Percentiles rank a stretch among this genome's conserved stretches.
Conservation (phyloP, 208 protist genomes). For the Acanthamoeba royreba region DNA sequence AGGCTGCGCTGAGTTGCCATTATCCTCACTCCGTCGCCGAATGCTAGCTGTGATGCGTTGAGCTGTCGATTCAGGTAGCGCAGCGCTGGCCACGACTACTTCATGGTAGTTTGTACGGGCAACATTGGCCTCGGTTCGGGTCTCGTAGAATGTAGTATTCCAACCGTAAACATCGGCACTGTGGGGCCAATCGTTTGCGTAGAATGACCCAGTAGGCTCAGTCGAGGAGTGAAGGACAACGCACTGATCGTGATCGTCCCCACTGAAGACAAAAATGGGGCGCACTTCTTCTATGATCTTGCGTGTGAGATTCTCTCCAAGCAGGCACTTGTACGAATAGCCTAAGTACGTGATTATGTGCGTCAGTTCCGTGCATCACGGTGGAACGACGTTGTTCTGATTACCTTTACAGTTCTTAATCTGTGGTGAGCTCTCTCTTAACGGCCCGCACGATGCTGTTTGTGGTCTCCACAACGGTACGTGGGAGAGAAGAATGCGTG, state of each 20-base stretch:
- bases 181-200: not conserved
- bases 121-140: not conserved
- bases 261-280: not conserved
- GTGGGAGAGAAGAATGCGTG: not conserved
- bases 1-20: not conserved
- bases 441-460: not conserved
- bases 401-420: not conserved
- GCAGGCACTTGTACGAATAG: not conserved
- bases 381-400: too few relatives aligned
- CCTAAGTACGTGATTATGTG: not conserved
- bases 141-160: not conserved
- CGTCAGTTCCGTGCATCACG: too few relatives aligned
- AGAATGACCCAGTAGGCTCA: not conserved
- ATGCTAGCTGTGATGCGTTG: too few relatives aligned
- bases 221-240: not conserved
- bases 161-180: not conserved
- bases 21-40: too few relatives aligned
- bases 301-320: not conserved
- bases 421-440: not conserved
- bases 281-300: not conserved
- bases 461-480: not conserved
- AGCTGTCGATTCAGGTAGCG: not conserved
- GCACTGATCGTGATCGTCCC: slow-evolving; percentile 34
- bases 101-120: not conserved
- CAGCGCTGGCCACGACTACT: not conserved